Base-by-base conservation (phyloP, 345 rosid genomes). In the Trapa incisa region DNA sequence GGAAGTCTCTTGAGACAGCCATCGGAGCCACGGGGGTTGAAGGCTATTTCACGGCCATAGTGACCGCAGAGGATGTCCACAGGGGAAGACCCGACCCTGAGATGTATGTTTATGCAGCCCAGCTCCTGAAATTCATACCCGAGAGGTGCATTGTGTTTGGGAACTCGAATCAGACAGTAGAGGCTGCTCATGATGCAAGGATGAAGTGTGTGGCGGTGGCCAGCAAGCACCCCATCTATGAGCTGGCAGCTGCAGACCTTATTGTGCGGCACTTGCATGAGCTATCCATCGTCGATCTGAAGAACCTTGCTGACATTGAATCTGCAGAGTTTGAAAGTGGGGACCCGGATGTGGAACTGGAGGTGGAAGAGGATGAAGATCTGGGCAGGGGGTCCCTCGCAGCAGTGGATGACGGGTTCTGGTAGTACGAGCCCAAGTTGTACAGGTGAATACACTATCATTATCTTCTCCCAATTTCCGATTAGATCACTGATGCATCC, bases 181-280 rank as follows among this genome's bases (percentile, higher is more conserved):
- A 94, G 79, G 99, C 99, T 8, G 99, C 97, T 37, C 97, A 85
- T 47, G 99, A 94, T 67, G 95, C 84, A 58, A 73, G 70, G 80
- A 94, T 94, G 99, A 94, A 94, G 81, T 94, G 97, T 47, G 99
- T 94, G 63, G 97, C 95, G 62, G 92, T 94, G 47, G 96, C 97
- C 52, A 91, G 96, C 80, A 91, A 85, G 77, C 96, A 91, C 74
- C 97, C 92, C 0, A 80, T 89, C 62, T 94, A 89, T 0, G 99
- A 94, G 73, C 97, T 94, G 33, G 81, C 87, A 47, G 99, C 99
- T 53, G 97, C 99, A 52, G 97, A 91, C 78, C 71, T 94, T 79
- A 92, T 91, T 73, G 97, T 91, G 38, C 84, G 93, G 72, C 81
- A 73, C 53, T 73, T 94, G 48, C 81, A 89, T 11, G 99, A 91